Evolutionary conservation across 805 yeast genomes (phyloP).

Genomic region (Hanseniaspora vineae): DNA sequence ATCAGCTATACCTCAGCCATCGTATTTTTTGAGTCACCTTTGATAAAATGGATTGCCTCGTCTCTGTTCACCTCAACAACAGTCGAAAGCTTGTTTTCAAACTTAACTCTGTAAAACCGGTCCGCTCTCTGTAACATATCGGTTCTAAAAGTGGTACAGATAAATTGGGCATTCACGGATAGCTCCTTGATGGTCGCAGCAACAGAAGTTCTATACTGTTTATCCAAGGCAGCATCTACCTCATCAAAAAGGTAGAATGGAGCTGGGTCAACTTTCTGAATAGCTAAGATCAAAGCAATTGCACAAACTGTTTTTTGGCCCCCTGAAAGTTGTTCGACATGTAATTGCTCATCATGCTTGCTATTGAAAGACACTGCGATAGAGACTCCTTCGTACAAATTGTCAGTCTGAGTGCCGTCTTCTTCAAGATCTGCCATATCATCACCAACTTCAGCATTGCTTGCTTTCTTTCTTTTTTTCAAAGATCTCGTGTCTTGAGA

Average conservation of each 20-base stretch:
- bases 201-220: constrained; percentile 81
- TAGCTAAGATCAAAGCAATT: constrained; percentile 81
- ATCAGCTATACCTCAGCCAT: constrained; percentile 14
- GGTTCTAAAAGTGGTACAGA: constrained; percentile 91
- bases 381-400: constrained; percentile 63
- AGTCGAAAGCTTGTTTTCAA: constrained; percentile 67
- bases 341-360: constrained; percentile 68
- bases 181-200: constrained; percentile 60
- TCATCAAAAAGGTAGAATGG: constrained; percentile 95
- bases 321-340: constrained; percentile 86
- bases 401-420: constrained; percentile 11
- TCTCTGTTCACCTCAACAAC: constrained; percentile 56
- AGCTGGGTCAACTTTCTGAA: constrained; percentile 92
- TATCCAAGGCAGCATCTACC: constrained; percentile 89
- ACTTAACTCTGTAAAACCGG: constrained; percentile 78
- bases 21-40: constrained; percentile 30
- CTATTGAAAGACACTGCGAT: constrained; percentile 85
- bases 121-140: constrained; percentile 85
- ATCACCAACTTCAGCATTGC: constrained; percentile 7
- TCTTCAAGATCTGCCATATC: constrained; percentile 15
- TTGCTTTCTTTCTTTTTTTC: constrained; percentile 11
- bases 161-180: constrained; percentile 69
- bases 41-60: constrained; percentile 76
- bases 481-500: constrained; percentile 8
- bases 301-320: constrained; percentile 98